Evolutionary conservation across 176 grass and related monocot genomes (phyloP).

Genomic region (Eremochloa ophiuroides): DNA sequence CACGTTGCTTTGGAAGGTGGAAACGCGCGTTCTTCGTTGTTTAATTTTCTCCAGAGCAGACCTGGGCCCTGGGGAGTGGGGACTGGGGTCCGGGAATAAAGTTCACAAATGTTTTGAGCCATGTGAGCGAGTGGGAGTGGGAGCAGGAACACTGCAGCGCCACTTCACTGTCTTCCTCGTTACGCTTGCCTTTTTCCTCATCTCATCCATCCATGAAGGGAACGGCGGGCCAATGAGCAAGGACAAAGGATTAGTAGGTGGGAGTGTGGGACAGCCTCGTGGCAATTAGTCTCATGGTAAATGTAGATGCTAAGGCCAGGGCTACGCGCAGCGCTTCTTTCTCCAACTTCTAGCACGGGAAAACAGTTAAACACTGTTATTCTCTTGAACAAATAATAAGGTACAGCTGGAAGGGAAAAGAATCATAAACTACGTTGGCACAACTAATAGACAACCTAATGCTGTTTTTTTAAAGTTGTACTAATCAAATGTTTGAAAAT

Average conservation of each 20-base stretch:
- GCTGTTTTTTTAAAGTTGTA: neutral
- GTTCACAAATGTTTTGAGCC: neutral
- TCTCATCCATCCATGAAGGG: neutral
- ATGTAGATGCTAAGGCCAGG: neutral
- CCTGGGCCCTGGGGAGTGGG: neutral
- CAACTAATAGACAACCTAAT: neutral
- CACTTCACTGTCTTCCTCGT: neutral
- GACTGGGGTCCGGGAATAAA: slow-evolving; percentile 13
- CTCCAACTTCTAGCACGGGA: neutral
- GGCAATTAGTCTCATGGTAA: neutral
- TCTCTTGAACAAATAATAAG: neutral
- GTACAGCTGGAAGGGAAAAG: neutral
- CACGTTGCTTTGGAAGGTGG: slow-evolving; percentile 1
- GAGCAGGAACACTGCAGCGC: neutral
- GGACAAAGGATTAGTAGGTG: neutral
- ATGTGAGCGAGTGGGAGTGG: neutral
- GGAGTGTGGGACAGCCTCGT: neutral
- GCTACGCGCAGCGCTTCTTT: slow-evolving; percentile 15
- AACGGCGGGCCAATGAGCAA: neutral
- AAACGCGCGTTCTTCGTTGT: neutral
- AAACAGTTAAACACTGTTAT: neutral
- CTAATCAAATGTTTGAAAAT: neutral
- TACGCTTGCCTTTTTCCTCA: neutral
- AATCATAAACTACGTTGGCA: neutral
- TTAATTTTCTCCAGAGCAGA: neutral